Percentiles rank a stretch among this genome's conserved stretches.
Evolutionary conservation across 176 grass and related monocot species (phyloP).

Genomic region (Poa annua): DNA sequence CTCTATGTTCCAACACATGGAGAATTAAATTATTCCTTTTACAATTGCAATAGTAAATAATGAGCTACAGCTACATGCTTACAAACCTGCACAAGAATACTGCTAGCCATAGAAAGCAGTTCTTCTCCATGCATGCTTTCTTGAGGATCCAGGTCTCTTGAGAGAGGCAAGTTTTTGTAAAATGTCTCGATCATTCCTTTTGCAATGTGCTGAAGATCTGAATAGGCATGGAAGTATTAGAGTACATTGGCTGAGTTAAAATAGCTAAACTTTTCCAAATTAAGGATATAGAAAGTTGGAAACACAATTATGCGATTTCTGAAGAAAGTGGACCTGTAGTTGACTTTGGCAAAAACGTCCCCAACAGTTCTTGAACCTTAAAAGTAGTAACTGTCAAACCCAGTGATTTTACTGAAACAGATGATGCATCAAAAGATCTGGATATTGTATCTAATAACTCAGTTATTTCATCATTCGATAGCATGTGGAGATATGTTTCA

Average conservation of each 20-base stretch:
- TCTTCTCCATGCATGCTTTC: slow-evolving; percentile 98
- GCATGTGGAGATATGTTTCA: slow-evolving; percentile 74
- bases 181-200: slow-evolving; percentile 78
- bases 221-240: slow-evolving; percentile 38
- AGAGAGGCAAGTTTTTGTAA: slow-evolving; percentile 80
- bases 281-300: slow-evolving; percentile 16
- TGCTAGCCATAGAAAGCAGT: slow-evolving; percentile 85
- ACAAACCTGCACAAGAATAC: slow-evolving; percentile 79
- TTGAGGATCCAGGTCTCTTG: slow-evolving; percentile 90
- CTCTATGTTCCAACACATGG: neutral
- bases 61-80: slow-evolving; percentile 52
- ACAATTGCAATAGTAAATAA: slow-evolving; percentile 24
- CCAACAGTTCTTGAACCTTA: slow-evolving; percentile 85
- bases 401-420: slow-evolving; percentile 61
- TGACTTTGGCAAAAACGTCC: slow-evolving; percentile 63
- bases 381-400: slow-evolving; percentile 69
- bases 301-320: slow-evolving; percentile 14
- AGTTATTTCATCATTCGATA: slow-evolving; percentile 62
- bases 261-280: neutral
- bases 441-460: slow-evolving; percentile 70
- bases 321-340: slow-evolving; percentile 51
- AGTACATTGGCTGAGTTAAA: slow-evolving; percentile 25
- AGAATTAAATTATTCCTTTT: neutral
- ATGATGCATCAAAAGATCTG: slow-evolving; percentile 53
- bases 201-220: slow-evolving; percentile 73